A percentile compares a stretch with the other conserved stretches of the same genome.
Evolutionary conservation across 2,329 filamentous ascomycete genomes (phyloP).

Genomic region (Thielaviopsis cerberus): DNA sequence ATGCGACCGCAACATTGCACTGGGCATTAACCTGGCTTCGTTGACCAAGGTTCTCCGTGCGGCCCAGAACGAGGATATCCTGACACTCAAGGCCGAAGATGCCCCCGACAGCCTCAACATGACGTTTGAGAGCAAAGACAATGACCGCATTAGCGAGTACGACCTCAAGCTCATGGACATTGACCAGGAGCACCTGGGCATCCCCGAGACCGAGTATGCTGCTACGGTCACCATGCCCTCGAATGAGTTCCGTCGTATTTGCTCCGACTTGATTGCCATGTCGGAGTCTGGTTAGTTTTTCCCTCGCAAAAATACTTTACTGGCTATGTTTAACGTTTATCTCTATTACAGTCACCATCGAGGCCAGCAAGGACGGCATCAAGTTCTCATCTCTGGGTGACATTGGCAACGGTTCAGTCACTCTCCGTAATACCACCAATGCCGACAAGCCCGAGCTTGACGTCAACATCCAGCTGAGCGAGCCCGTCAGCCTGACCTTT

Average conservation of each 20-base stretch:
- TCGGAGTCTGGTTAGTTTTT: constrained; percentile 71
- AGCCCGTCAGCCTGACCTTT: constrained; percentile 88
- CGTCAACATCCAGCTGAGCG: constrained; percentile 74
- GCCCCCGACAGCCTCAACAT: constrained; percentile 89
- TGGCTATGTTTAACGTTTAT: constrained; percentile 6
- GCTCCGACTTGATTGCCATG: constrained; percentile 74
- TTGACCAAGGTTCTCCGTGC: constrained; percentile 94
- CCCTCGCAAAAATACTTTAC: background rate
- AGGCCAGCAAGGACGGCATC: constrained; percentile 90
- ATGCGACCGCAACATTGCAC: constrained; percentile 96
- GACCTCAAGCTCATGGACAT: constrained; percentile 99
- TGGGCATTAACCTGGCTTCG: constrained; percentile 90
- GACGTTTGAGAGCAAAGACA: constrained; percentile 76
- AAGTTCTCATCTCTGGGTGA: constrained; percentile 88
- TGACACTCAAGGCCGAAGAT: constrained; percentile 95
- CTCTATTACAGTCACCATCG: constrained; percentile 55
- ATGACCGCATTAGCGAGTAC: constrained; percentile 91
- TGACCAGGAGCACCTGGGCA: constrained; percentile 96
- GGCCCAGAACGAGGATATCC: constrained; percentile 80
- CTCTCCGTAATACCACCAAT: constrained; percentile 70
- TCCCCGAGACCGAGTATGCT: constrained; percentile 96
- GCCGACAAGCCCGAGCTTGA: constrained; percentile 76
- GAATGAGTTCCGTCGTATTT: constrained; percentile 83
- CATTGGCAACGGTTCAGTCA: constrained; percentile 88
- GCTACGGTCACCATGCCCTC: constrained; percentile 80